phyloP scores from a whole-genome alignment of 2,329 filamentous ascomycete species.

The Beauveria sp. region DNA sequence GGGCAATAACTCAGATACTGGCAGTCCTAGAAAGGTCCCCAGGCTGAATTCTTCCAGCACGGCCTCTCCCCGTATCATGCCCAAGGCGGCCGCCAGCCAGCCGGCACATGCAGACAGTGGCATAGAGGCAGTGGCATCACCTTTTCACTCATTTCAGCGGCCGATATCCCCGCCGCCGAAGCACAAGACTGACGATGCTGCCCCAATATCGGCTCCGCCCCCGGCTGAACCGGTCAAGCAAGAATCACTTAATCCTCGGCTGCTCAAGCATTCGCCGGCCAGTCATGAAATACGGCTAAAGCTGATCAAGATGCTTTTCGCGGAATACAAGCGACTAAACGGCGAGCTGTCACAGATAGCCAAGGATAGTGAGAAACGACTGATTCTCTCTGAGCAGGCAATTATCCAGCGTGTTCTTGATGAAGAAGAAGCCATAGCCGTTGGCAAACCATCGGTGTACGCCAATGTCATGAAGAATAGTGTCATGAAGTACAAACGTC shows the following conservation, averaged over 20 bases:
- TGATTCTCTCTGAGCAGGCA: conserved; percentile 56
- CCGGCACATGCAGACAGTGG: not conserved
- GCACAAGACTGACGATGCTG: not conserved
- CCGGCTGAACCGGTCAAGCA: conserved; percentile 20
- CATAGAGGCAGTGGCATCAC: not conserved
- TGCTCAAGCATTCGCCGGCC: conserved; percentile 51
- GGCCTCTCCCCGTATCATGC: not conserved
- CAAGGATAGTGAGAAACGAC: conserved; percentile 36
- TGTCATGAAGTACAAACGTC: conserved; percentile 68
- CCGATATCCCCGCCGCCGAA: conserved; percentile 8
- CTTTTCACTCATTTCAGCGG: not conserved
- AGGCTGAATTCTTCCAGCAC: not conserved
- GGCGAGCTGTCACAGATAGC: conserved; percentile 46
- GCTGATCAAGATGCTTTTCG: conserved; percentile 52
- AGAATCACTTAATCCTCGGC: conserved; percentile 60
- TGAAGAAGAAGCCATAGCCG: conserved; percentile 70
- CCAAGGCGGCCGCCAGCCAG: not conserved
- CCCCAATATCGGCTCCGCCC: conserved; percentile 1
- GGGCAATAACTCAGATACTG: not conserved
- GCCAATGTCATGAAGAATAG: conserved; percentile 76
- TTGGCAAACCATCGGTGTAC: conserved; percentile 64
- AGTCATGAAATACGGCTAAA: conserved; percentile 48
- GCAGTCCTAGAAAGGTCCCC: not conserved
- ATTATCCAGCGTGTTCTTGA: conserved; percentile 64
- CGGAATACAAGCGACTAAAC: conserved; percentile 61